Evolutionary conservation across 352 stramenopile species (phyloP).

Genomic region (Phytophthora brassicae): DNA sequence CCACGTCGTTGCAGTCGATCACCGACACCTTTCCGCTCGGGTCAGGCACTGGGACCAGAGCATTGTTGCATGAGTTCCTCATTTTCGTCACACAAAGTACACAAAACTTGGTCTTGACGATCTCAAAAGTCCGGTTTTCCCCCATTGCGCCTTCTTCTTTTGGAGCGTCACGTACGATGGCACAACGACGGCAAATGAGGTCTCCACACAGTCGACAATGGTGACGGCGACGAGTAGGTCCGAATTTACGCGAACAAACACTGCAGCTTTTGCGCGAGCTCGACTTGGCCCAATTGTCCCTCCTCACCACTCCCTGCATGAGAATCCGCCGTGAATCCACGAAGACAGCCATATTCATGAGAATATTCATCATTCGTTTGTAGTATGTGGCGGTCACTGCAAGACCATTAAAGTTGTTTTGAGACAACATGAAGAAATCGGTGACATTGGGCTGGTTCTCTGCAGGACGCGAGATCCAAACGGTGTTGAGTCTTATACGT

Average conservation of each 20-base stretch:
- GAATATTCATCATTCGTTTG: constrained; percentile 60
- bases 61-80: constrained; percentile 33
- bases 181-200: constrained; percentile 74
- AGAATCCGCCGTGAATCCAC: constrained; percentile 66
- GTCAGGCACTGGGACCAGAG: constrained; percentile 23
- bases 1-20: constrained; percentile 19
- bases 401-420: constrained; percentile 59
- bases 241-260: constrained; percentile 66
- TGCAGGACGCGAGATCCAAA: constrained; percentile 49
- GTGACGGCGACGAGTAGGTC: constrained; percentile 62
- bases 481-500: constrained; percentile 51
- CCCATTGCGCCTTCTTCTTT: constrained; percentile 27
- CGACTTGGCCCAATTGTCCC: constrained; percentile 53
- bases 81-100: constrained; percentile 65
- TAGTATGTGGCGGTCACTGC: constrained; percentile 40
- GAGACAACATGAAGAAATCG: constrained; percentile 62
- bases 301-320: constrained; percentile 46
- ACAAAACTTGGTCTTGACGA: constrained; percentile 74
- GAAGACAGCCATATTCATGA: constrained; percentile 60
- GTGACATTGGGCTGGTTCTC: constrained; percentile 39
- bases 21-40: constrained; percentile 30
- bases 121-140: constrained; percentile 47
- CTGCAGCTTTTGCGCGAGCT: constrained; percentile 51
- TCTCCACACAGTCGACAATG: constrained; percentile 82
- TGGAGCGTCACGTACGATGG: constrained; percentile 52